Conservation (phyloP, 2,329 filamentous ascomycete genomes). For the Ascochyta koolunga region DNA sequence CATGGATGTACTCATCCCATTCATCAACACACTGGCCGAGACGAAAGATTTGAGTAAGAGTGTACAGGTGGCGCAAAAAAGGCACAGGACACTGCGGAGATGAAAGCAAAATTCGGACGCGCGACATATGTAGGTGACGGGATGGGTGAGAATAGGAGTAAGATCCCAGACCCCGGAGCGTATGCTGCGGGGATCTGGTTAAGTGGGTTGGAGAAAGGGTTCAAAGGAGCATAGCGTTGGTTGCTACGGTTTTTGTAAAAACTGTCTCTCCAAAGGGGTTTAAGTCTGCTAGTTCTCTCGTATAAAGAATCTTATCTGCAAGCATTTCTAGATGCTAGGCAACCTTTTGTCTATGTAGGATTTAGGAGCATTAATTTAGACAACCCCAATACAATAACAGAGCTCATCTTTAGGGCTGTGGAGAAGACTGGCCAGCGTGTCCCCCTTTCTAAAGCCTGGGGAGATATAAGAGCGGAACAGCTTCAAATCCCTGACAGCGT, state of each 20-base stretch:
- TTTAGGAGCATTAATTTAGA: constrained; percentile 41
- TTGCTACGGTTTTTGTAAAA: too few relatives aligned
- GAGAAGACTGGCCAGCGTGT: constrained; percentile 67
- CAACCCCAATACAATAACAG: constrained; percentile 34
- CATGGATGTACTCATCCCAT: constrained; percentile 88
- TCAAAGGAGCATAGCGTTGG: neutral
- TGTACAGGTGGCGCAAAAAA: constrained; percentile 75
- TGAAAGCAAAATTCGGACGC: constrained; percentile 85
- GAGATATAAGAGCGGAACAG: constrained; percentile 71
- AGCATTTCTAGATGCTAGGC: constrained; percentile 31
- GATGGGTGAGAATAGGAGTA: constrained; percentile 57
- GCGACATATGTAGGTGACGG: constrained; percentile 80
- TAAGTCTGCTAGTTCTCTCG: too few relatives aligned
- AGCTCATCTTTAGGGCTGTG: constrained; percentile 36
- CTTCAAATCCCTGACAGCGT: constrained; percentile 66
- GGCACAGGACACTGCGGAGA: constrained; percentile 82
- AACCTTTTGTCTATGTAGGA: constrained; percentile 40
- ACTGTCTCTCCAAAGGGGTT: too few relatives aligned
- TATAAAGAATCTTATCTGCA: constrained; percentile 16
- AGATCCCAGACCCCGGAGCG: constrained; percentile 71
- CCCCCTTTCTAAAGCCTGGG: constrained; percentile 83
- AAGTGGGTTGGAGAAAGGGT: constrained; percentile 58
- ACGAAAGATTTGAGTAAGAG: constrained; percentile 72
- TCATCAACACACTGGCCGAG: constrained; percentile 71
- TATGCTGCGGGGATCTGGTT: constrained; percentile 83